phyloP scores from a whole-genome alignment of 305 asterid species.

The Euphrasia arctica region DNA sequence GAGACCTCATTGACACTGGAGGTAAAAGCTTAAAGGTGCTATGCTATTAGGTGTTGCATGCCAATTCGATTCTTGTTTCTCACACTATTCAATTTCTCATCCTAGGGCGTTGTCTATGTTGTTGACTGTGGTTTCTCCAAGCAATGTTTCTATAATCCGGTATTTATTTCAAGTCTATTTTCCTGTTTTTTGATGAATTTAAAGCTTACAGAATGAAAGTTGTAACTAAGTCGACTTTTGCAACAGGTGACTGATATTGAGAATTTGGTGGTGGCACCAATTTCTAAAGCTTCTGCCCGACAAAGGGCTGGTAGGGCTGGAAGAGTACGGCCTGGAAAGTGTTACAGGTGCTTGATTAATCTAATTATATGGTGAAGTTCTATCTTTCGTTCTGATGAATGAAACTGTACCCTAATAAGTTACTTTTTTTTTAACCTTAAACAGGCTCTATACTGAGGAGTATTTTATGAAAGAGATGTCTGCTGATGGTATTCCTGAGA shows the following conservation, averaged over 20 bases:
- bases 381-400: constrained; percentile 7
- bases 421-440: constrained; percentile 19
- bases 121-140: constrained; percentile 95
- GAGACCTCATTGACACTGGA: constrained; percentile 99
- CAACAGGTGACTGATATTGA: constrained; percentile 87
- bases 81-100: constrained; percentile 25
- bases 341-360: constrained; percentile 65
- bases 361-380: constrained; percentile 20
- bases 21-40: constrained; percentile 37
- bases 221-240: constrained; percentile 22
- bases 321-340: constrained; percentile 95
- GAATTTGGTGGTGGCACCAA: constrained; percentile 84
- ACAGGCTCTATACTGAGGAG: constrained; percentile 93
- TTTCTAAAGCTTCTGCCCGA: constrained; percentile 93
- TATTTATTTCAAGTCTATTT: constrained; percentile 27
- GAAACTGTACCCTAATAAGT: not conserved
- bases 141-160: constrained; percentile 93
- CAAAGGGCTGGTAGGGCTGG: constrained; percentile 99
- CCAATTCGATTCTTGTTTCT: constrained; percentile 23
- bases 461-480: constrained; percentile 81
- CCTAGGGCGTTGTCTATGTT: constrained; percentile 90
- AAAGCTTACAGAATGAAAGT: constrained; percentile 13
- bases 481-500: constrained; percentile 83
- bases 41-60: constrained; percentile 15
- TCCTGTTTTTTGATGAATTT: constrained; percentile 9